Base-by-base conservation (phyloP, 169 alveolate species). In the Cryptosporidium xiaoi region DNA sequence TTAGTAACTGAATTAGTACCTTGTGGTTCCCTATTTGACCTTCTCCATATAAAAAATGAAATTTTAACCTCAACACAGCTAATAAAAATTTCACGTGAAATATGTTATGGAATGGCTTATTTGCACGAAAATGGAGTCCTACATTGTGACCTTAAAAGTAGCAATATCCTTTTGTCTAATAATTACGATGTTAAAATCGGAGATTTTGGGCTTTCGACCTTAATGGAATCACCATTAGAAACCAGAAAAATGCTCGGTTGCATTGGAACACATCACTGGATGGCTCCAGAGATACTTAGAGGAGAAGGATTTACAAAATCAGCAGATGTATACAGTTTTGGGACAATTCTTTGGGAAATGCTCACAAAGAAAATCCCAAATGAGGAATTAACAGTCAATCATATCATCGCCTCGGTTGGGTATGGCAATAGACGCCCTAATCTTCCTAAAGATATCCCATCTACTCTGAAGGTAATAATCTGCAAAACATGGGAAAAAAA, bases 221-320 rank as follows among this genome's bases (percentile, higher is more conserved):
- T 90, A 33, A 91, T 90, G 64, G 92, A 82, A 12, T 89, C 90
- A 51, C 71, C 82, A 66, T 44, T 71, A 55, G 66, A 91, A 48
- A 91, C 90, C 50, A 90, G 91, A 33, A 91, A 87, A 71, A 83
- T 66, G 83, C 68, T 91, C 13, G 94, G 94, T 12, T 91, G 94
- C 44, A 89, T 94, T 13, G 96, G 96, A 1, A 94, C 96, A 1
- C 96, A 93, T 46, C 96, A 94, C 66, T 94, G 96, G 96, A 94
- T 94, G 96, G 96, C 96, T 1, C 96, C 96, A 1, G 96, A 94
- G 66, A 84, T 90, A 3, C 66, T 94, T 12, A 90, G 96, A 36
- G 95, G 97, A 10, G 95, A 94, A 56, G 92, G 92, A 27, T 92
- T 92, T 71, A 83, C 92, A 7, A 90, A 67, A 51, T 90, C 95